phyloP scores from a whole-genome alignment of 2,329 filamentous ascomycete genomes.

The Colletotrichum nymphaeae region DNA sequence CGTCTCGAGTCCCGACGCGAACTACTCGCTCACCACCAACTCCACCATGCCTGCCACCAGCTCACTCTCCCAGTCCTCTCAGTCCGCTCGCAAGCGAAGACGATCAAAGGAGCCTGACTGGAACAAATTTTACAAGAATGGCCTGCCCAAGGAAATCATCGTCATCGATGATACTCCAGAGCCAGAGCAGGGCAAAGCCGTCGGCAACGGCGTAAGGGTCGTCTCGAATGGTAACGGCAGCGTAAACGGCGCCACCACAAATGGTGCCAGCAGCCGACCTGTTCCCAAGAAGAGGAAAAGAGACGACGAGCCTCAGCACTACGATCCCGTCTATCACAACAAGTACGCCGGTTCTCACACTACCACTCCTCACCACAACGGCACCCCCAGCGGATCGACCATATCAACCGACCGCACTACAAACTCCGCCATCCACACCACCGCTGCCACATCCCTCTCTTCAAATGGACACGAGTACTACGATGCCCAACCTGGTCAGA shows the following conservation, averaged over 20 bases:
- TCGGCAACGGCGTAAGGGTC: slow-evolving; percentile 52
- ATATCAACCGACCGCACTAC: slow-evolving; percentile 86
- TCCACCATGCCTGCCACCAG: slow-evolving; percentile 49
- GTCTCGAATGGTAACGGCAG: slow-evolving; percentile 46
- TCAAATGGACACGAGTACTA: slow-evolving; percentile 74
- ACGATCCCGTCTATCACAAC: slow-evolving; percentile 79
- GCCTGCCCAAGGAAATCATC: slow-evolving; percentile 85
- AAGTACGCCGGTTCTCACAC: slow-evolving; percentile 76
- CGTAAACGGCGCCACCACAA: slow-evolving; percentile 43
- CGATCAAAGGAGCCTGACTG: slow-evolving; percentile 78
- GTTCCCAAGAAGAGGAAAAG: slow-evolving; percentile 81
- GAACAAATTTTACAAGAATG: slow-evolving; percentile 85
- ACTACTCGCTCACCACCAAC: slow-evolving; percentile 40
- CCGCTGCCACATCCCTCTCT: slow-evolving; percentile 84
- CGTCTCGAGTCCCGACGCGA: slow-evolving; percentile 44
- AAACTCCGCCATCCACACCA: slow-evolving; percentile 79
- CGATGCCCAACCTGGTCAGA: slow-evolving; percentile 78
- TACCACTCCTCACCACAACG: slow-evolving; percentile 76
- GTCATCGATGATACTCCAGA: slow-evolving; percentile 82
- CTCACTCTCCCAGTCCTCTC: slow-evolving; percentile 28
- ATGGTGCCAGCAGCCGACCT: slow-evolving; percentile 55
- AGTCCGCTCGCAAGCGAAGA: slow-evolving; percentile 60
- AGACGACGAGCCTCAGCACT: slow-evolving; percentile 65
- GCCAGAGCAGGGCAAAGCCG: slow-evolving; percentile 52
- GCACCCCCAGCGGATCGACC: slow-evolving; percentile 75